These are phyloP conservation scores for Cordyceps javanica DNA, from an alignment of 2,329 filamentous ascomycete genomes.

Conservation along the genomic window DNA sequence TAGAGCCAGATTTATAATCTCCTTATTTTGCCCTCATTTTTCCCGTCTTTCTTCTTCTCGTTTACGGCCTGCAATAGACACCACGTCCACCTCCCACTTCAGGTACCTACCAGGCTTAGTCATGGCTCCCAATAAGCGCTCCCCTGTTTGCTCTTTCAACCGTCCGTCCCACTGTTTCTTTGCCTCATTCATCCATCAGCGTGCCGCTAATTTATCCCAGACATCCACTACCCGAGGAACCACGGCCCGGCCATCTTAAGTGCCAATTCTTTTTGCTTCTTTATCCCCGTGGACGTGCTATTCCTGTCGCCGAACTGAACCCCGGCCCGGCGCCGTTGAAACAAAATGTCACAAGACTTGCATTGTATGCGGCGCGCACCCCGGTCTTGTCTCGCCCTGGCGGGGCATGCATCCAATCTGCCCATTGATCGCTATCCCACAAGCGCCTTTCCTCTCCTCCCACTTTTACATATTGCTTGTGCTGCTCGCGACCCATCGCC, in stretches of 20 bases:
- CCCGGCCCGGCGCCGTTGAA: not conserved
- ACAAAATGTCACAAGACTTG: conserved; percentile 4
- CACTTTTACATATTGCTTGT: not conserved
- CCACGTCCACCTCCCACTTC: no score
- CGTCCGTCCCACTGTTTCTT: not conserved
- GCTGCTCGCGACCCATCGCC: not conserved
- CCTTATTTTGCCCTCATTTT: no score
- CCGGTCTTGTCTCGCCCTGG: not conserved
- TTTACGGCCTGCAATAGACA: no score
- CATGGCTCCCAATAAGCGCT: no score
- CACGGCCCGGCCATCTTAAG: not conserved
- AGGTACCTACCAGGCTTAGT: no score
- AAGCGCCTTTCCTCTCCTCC: not conserved
- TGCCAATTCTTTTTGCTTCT: not conserved
- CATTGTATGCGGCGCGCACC: not conserved
- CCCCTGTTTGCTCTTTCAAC: not conserved
- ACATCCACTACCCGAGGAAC: not conserved
- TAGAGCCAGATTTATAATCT: no score
- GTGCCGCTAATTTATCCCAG: not conserved
- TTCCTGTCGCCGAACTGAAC: not conserved
- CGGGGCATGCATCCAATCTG: not conserved
- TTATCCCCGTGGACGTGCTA: not conserved
- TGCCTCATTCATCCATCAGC: conserved; percentile 4
- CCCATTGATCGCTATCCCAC: conserved; percentile 1
- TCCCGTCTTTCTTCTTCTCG: no score